Evolutionary conservation across 106 monocot species (phyloP).

Genomic region (Alisma plantagoaquatica): DNA sequence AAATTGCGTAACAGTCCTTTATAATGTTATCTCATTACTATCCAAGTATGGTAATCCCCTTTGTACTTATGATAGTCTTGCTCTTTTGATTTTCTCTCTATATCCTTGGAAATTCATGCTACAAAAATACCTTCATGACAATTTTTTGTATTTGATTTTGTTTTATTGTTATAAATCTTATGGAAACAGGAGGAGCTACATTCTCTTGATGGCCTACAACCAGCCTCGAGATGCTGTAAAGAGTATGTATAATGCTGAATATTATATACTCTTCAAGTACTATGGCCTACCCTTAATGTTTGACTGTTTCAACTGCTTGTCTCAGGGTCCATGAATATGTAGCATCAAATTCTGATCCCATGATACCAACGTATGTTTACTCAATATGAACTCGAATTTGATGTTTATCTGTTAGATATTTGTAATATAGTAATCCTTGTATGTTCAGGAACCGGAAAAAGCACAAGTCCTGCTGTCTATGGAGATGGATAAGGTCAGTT

Average conservation of each 20-base stretch:
- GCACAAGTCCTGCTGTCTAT: constrained; percentile 21
- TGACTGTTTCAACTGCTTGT: not conserved
- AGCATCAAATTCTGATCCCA: constrained; percentile 38
- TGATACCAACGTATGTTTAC: constrained; percentile 37
- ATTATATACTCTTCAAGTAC: not conserved
- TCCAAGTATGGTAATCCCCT: too few relatives aligned
- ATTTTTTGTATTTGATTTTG: too few relatives aligned
- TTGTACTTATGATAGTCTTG: too few relatives aligned
- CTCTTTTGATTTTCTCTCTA: too few relatives aligned
- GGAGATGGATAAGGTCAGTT: constrained; percentile 32
- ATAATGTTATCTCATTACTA: too few relatives aligned
- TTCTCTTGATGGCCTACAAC: constrained; percentile 34
- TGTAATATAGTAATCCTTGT: not conserved
- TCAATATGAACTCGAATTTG: not conserved
- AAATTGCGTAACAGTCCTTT: too few relatives aligned
- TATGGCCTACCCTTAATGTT: not conserved
- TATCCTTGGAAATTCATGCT: too few relatives aligned
- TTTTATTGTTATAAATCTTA: too few relatives aligned
- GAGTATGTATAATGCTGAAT: constrained; percentile 22
- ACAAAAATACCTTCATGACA: too few relatives aligned
- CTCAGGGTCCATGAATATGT: constrained; percentile 42
- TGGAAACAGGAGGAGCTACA: constrained; percentile 40
- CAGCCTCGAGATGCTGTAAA: constrained; percentile 61
- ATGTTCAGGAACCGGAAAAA: constrained; percentile 21
- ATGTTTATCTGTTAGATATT: not conserved